A percentile compares a stretch with the other conserved stretches of the same genome.
phyloP scores from a whole-genome alignment of 2,329 filamentous ascomycete genomes.

The Emmonsia crescens region DNA sequence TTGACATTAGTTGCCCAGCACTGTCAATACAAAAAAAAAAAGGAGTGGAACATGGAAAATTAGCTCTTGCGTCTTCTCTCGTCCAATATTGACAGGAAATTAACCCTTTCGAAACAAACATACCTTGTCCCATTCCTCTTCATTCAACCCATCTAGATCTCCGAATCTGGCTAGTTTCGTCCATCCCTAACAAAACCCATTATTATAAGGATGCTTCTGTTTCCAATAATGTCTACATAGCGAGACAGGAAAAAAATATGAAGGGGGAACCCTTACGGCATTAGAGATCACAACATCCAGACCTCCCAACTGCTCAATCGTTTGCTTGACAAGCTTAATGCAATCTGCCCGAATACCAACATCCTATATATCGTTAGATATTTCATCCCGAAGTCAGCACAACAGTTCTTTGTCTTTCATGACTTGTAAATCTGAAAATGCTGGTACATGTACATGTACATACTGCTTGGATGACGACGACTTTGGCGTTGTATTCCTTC shows the following conservation, averaged over 20 bases:
- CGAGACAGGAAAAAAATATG: neutral
- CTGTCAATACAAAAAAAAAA: slow-evolving; percentile 20
- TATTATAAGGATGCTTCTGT: neutral
- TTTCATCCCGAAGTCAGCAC: slow-evolving; percentile 6
- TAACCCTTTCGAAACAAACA: slow-evolving; percentile 7
- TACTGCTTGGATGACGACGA: slow-evolving; percentile 51
- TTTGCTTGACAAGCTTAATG: slow-evolving; percentile 47
- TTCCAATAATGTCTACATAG: neutral
- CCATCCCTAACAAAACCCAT: slow-evolving; percentile 41
- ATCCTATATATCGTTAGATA: slow-evolving; percentile 38
- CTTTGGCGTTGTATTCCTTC: slow-evolving; percentile 40
- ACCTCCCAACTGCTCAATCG: slow-evolving; percentile 51
- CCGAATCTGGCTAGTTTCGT: slow-evolving; percentile 48
- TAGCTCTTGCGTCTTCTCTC: neutral
- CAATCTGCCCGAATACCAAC: slow-evolving; percentile 51
- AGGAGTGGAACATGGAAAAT: neutral
- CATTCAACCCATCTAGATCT: slow-evolving; percentile 47
- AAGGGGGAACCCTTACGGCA: slow-evolving; percentile 38
- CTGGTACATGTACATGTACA: too few species aligned
- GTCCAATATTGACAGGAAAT: slow-evolving; percentile 1
- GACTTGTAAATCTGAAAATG: neutral
- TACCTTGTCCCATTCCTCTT: slow-evolving; percentile 55
- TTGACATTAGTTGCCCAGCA: slow-evolving; percentile 56
- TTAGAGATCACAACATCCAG: slow-evolving; percentile 73
- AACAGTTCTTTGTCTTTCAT: neutral